These are phyloP conservation scores for Sphaerobolus stellatus DNA, from an alignment of 1,284 basidiomycete species.

Conservation along the genomic window DNA sequence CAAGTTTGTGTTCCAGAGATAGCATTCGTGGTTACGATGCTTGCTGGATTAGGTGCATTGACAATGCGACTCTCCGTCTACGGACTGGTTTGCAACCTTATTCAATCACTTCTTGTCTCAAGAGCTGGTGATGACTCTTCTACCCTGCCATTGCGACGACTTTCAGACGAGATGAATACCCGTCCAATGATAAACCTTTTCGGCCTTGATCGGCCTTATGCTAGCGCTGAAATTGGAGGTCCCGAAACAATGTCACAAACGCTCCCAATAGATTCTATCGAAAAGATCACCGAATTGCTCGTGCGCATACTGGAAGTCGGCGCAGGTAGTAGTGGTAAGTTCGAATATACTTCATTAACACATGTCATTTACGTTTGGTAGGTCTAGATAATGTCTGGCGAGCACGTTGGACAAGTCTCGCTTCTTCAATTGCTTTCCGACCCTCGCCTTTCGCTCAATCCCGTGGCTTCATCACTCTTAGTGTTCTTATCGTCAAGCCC, in stretches of 20 bases:
- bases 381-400: constrained; percentile 90
- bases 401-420: constrained; percentile 88
- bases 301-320: constrained; percentile 63
- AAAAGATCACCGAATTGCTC: constrained; percentile 66
- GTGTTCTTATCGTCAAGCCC: too few species aligned
- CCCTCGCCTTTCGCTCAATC: constrained; percentile 87
- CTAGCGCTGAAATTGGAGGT: constrained; percentile 62
- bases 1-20: constrained; percentile 83
- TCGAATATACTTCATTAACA: not conserved
- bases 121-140: constrained; percentile 58
- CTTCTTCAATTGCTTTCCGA: constrained; percentile 92
- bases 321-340: constrained; percentile 63
- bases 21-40: constrained; percentile 72
- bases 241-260: constrained; percentile 59
- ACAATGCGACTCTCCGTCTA: constrained; percentile 79
- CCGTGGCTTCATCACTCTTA: constrained; percentile 84
- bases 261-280: constrained; percentile 62
- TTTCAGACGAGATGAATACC: constrained; percentile 62
- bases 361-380: constrained; percentile 28
- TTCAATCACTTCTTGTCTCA: constrained; percentile 69
- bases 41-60: constrained; percentile 73
- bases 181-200: constrained; percentile 65
- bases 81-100: constrained; percentile 75
- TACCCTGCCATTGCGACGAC: constrained; percentile 52
- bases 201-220: constrained; percentile 61